Base-by-base conservation (phyloP, 176 grass and related monocot species). In the Oropetium thomaeum region DNA sequence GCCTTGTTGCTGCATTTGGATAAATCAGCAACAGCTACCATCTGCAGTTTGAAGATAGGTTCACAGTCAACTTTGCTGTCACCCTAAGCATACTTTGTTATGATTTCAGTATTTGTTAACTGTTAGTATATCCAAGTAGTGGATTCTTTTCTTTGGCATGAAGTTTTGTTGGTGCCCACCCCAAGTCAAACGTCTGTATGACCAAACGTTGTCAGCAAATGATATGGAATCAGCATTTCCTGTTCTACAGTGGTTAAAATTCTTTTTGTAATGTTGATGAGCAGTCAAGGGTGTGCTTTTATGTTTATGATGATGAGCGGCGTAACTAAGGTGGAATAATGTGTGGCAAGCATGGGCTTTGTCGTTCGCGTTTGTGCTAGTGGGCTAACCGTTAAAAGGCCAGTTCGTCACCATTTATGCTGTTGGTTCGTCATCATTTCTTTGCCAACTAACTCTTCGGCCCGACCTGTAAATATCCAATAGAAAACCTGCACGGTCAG, bases 101-200 rank as follows among this genome's bases (percentile, higher is more conserved):
- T 64, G 44, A 69, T 62, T 81, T 27, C 64, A 52, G 4, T 48
- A 81, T 27, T 11, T 70, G 58, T 41, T 27, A 69, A 35, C 14
- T 54, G 19, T 68, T 75, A n/a, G n/a, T n/a, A 20, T 70, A 52
- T 32, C 27, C 5, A 15, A 51, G 65, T 62, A 75, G 23, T 42
- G 14, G 10, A 7, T 59, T 19, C 34, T 62, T 80, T 45, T 35
- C 53, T 63, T 70, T 16, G 2, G 43, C 16, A 5, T 57, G n/a
- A 76, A 70, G 57, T 57, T 81, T 75, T 69, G 19, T 62, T 81
- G 43, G 37, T 62, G 16, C 17, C 26, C 42, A 34, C 28, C 10
- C 10, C 7, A 12, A 1, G 7, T 16, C 26, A 20, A 52, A 22
- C 7, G 13, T 31, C 25, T 79, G 27, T 40, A 13, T 59, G 42